Percentiles rank a stretch among this genome's conserved stretches.
These are phyloP conservation scores for Kernera saxatilis DNA, from an alignment of 345 rosid species.

Conservation along the genomic window DNA sequence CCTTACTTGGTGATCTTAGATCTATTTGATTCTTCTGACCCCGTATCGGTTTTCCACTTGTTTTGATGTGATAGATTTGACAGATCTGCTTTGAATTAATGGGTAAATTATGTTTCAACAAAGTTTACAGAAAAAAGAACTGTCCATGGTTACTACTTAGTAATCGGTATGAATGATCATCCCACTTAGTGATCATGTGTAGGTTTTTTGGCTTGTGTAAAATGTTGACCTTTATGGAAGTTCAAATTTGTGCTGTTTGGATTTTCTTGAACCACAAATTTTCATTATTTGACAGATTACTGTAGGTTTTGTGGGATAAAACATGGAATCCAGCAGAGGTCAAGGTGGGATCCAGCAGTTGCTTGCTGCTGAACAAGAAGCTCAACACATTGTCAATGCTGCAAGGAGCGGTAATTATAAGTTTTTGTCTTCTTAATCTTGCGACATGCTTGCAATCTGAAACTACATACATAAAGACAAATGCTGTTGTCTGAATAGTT, in stretches of 20 bases:
- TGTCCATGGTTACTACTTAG: no score
- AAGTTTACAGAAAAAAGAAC: no score
- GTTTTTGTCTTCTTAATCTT: not conserved
- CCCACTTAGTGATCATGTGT: not conserved
- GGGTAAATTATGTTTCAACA: not conserved
- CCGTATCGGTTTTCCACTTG: not conserved
- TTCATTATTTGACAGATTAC: not conserved
- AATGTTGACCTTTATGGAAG: not conserved
- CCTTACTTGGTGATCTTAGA: not conserved
- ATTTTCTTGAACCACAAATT: not conserved
- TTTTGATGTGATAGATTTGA: not conserved
- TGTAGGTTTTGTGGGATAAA: constrained; percentile 18
- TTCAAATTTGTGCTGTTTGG: not conserved
- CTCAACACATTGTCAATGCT: constrained; percentile 78
- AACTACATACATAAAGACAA: not conserved
- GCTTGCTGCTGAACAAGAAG: constrained; percentile 91
- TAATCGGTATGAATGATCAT: no score
- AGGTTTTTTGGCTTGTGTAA: not conserved
- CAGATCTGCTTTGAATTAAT: not conserved
- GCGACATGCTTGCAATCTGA: not conserved
- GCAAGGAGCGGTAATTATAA: constrained; percentile 47
- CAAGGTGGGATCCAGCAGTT: constrained; percentile 84
- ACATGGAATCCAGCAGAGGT: constrained; percentile 64
- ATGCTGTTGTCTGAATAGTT: not conserved
- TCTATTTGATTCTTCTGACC: not conserved